Conservation (phyloP, 352 stramenopile species). For the Pythium grandisporangium region DNA sequence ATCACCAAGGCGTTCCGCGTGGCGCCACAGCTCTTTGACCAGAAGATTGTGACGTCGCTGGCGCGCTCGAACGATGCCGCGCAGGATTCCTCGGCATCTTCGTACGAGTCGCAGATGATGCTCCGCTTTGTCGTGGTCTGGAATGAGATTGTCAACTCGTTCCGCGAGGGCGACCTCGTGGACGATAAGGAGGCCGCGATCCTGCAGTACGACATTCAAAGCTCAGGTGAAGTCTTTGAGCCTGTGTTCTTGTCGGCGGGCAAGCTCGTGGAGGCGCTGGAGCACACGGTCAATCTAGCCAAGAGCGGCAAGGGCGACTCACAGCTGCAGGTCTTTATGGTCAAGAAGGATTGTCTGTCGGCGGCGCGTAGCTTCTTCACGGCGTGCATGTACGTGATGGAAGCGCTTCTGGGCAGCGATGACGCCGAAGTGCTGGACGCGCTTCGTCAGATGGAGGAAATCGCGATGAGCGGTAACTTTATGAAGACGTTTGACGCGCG, state of each 20-base stretch:
- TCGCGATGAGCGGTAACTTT: constrained; percentile 45
- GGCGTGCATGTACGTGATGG: constrained; percentile 67
- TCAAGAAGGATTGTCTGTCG: constrained; percentile 63
- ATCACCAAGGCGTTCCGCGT: constrained; percentile 34
- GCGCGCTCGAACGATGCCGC: constrained; percentile 23
- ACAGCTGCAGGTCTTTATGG: constrained; percentile 49
- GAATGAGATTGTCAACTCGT: constrained; percentile 46
- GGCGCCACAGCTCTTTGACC: constrained; percentile 28
- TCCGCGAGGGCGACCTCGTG: constrained; percentile 28
- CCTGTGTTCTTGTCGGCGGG: constrained; percentile 71
- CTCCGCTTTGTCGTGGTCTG: constrained; percentile 41
- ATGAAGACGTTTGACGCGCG: constrained; percentile 60
- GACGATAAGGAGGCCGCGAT: constrained; percentile 42
- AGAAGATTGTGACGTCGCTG: constrained; percentile 32
- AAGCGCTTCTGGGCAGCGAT: constrained; percentile 46
- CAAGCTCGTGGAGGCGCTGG: constrained; percentile 55
- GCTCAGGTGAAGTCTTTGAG: constrained; percentile 64
- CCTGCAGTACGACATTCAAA: constrained; percentile 52
- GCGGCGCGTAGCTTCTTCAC: constrained; percentile 69
- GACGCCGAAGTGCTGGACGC: constrained; percentile 58
- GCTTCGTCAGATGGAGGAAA: constrained; percentile 51
- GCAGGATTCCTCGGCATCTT: constrained; percentile 3
- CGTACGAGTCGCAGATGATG: constrained; percentile 39
- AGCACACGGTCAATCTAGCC: constrained; percentile 43
- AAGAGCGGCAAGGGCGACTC: constrained; percentile 67